Evolutionary conservation across 2,329 filamentous ascomycete genomes (phyloP).

Genomic region (Phyllachora maydis): DNA sequence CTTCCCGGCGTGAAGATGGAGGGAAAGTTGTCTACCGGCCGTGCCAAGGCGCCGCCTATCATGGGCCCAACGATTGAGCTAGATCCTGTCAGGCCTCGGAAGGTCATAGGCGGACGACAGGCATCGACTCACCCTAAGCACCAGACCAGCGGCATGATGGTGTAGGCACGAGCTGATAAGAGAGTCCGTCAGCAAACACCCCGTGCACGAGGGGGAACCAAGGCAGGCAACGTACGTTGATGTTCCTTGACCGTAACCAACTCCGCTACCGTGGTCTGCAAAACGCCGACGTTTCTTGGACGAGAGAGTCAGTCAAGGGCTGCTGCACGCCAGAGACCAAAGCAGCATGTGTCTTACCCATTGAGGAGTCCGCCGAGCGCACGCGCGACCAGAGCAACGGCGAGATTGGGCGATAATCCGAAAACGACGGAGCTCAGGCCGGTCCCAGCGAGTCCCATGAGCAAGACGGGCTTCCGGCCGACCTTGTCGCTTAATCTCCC

Average conservation of each 20-base stretch:
- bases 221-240: conserved; percentile 42
- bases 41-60: conserved; percentile 74
- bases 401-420: conserved; percentile 69
- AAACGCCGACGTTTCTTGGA: conserved; percentile 70
- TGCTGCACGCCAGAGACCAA: not conserved
- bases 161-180: conserved; percentile 61
- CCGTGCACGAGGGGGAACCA: no score
- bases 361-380: conserved; percentile 83
- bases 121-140: conserved; percentile 54
- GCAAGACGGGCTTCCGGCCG: conserved; percentile 78
- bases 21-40: conserved; percentile 71
- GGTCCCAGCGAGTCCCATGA: conserved; percentile 78
- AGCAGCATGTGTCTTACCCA: conserved; percentile 37
- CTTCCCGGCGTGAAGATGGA: conserved; percentile 48
- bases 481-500: conserved; percentile 79
- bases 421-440: conserved; percentile 85
- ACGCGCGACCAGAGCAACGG: conserved; percentile 67
- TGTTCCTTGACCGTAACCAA: conserved; percentile 85
- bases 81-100: conserved; percentile 6
- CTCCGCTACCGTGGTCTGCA: conserved; percentile 90
- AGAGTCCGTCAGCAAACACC: conserved; percentile 1
- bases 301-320: conserved; percentile 2
- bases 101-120: not conserved
- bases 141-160: conserved; percentile 97
- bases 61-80: conserved; percentile 83